These are phyloP conservation scores for Salix purpurea DNA, from an alignment of 345 rosid species.

Conservation along the genomic window DNA sequence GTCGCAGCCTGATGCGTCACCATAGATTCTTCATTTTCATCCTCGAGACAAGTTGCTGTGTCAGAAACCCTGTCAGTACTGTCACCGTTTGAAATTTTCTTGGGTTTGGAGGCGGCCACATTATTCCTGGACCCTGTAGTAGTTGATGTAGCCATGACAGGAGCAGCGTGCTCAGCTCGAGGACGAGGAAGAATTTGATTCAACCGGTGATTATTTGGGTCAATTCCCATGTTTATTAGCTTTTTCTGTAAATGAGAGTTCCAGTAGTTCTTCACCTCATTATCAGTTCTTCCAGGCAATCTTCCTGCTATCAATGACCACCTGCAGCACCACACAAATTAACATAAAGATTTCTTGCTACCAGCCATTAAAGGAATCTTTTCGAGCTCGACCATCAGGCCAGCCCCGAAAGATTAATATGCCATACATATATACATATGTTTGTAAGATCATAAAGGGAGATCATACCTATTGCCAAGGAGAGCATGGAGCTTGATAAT, in stretches of 20 bases:
- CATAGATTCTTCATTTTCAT: background rate
- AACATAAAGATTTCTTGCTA: background rate
- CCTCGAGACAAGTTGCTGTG: constrained; percentile 9
- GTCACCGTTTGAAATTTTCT: background rate
- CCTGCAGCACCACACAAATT: constrained; percentile 14
- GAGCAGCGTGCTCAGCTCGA: background rate
- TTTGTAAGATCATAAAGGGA: background rate
- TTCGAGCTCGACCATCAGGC: background rate
- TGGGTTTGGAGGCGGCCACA: background rate
- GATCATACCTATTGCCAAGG: constrained; percentile 47
- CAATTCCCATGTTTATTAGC: constrained; percentile 66
- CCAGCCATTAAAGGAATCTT: background rate
- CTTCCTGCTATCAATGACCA: constrained; percentile 35
- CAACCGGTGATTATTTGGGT: constrained; percentile 72
- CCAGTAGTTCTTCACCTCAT: constrained; percentile 34
- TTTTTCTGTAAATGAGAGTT: constrained; percentile 52
- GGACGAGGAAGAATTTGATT: constrained; percentile 26
- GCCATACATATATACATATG: background rate
- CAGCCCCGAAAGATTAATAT: background rate
- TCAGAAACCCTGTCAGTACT: constrained; percentile 4
- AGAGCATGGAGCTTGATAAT: constrained; percentile 55
- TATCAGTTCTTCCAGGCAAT: constrained; percentile 29
- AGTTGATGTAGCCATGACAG: background rate
- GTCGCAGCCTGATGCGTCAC: background rate
- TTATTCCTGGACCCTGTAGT: background rate